Base-by-base conservation (phyloP, 2,329 filamentous ascomycete species). In the Paraconiothyrium sp. region DNA sequence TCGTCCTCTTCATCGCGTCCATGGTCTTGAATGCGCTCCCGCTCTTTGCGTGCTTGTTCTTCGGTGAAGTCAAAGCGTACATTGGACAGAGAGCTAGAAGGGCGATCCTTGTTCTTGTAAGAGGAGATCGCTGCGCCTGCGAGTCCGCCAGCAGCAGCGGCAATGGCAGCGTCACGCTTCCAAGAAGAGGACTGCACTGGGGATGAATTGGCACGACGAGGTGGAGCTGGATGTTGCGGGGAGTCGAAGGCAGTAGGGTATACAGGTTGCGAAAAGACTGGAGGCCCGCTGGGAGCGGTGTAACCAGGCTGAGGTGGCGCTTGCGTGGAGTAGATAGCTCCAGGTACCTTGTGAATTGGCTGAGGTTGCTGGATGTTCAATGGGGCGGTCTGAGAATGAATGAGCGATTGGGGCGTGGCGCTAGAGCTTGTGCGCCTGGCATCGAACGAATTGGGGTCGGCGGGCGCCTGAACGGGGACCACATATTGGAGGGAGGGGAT, bases 321-420 rank as follows among this genome's bases (percentile, higher is more conserved):
- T 62, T 83, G 81, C 4, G 79, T 79, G 22, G 79, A 85, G 69
- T 92, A 92, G 1, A 94, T 84, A 20, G 86, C 86, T 63, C 86
- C 86, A 41, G 89, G 89, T 2, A 96, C 88, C 0, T 92, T 92
- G 2, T 86, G 84, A 61, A 92, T 86, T 2, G 94, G 94, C 68
- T 93, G 90, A 2, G 94, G 94, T 70, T 97, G 92, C 75, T 95
- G 91, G n/a, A 97, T 83, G 11, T 89, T 88, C 35, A 93, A 85
- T 0, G 87, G 83, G 82, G 71, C 75, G 9, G 73, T 73, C 37
- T 72, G 69, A 8, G 75, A 68, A 16, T 75, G 76, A 13, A 78
- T 58, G 4, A 76, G 49, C 54, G 76, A 72, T 56, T 78, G 76
- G 14, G 71, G 77, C 60, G 76, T 73, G 16, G 82, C 82, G 14